Evolutionary conservation across 1,139 yeast species (phyloP).

Genomic region (Yamadazyma triangularis): DNA sequence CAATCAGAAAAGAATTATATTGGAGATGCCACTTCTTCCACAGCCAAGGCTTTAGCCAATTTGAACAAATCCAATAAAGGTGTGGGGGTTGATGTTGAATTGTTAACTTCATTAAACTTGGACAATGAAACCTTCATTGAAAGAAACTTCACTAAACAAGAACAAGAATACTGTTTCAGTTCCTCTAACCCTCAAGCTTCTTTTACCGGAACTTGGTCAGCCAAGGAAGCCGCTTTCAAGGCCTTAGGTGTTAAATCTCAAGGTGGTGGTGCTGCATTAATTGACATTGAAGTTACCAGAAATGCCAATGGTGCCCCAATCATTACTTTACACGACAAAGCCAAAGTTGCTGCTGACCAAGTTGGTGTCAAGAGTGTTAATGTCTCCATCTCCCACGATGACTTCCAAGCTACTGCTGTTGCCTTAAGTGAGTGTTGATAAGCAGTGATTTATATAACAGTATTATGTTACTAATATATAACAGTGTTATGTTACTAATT

Average conservation of each 20-base stretch:
- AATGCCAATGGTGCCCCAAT: conserved; percentile 76
- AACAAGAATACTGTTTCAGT: conserved; percentile 69
- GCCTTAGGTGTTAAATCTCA: conserved; percentile 83
- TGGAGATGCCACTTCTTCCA: conserved; percentile 33
- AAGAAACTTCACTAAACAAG: conserved; percentile 83
- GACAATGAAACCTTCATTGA: conserved; percentile 85
- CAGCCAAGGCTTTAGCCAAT: conserved; percentile 47
- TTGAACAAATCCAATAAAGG: conserved; percentile 54
- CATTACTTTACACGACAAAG: conserved; percentile 73
- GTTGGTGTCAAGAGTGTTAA: conserved; percentile 70
- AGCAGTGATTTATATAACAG: no score
- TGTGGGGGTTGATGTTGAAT: conserved; percentile 97
- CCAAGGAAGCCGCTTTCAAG: conserved; percentile 98
- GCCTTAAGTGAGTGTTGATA: conserved; percentile 75
- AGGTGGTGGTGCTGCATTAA: conserved; percentile 94
- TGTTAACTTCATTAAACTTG: conserved; percentile 72
- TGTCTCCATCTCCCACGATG: conserved; percentile 94
- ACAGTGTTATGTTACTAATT: no score
- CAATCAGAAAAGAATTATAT: conserved; percentile 34
- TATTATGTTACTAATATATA: no score
- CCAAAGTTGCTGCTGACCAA: conserved; percentile 64
- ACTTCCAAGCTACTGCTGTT: conserved; percentile 95
- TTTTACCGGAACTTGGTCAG: conserved; percentile 98
- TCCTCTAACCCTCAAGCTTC: conserved; percentile 84
- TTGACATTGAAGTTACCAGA: conserved; percentile 83